Base-by-base conservation (phyloP, 2,329 filamentous ascomycete species). In the Trichophyton rubrum region DNA sequence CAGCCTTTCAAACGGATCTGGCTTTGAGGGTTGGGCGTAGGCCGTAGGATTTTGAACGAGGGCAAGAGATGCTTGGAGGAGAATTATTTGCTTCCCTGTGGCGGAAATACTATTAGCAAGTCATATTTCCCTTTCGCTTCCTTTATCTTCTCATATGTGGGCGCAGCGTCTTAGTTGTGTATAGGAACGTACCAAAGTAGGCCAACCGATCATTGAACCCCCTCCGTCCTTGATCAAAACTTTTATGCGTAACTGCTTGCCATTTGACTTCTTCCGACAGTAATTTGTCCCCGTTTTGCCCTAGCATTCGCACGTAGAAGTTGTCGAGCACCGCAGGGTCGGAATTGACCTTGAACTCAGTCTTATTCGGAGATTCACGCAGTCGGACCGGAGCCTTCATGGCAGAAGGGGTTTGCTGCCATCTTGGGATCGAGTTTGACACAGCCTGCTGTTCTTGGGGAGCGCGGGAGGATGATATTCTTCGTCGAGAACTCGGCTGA, bases 211-310 rank as follows among this genome's bases (percentile, higher is more conserved):
- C 92, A 73, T 99, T 99, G 77, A 92, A 96, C 0, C 92, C 92
- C 79, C 91, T 86, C 69, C 90, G 81, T 59, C 91, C 93, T 71
- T 97, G 90, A 72, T 99, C 92, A 70, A 96, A 97, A 75, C 90
- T 96, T 82, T 97, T 97, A 75, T 97, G 93, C 66, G 93, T 99
- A 60, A 99, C 84, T 33, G 91, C 91, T 69, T 97, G 78, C 93
- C 93, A 99, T 77, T 96, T 97, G 64, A 93, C 80, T 76, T 99
- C 92, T 15, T 96, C 91, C 1, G 87, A 85, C 61, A 99, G 79
- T 72, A 93, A 73, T 67, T 81, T 82, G 66, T 88, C 83, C 61
- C 88, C 89, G 53, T 82, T 84, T 55, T 78, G 79, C 4, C 91
- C 92, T 60, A 97, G 76, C 66, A 97, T 82, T 59, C 80, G 79